These are phyloP conservation scores for Fusarium sp. DNA, from an alignment of 2,329 filamentous ascomycete species.

Conservation along the genomic window DNA sequence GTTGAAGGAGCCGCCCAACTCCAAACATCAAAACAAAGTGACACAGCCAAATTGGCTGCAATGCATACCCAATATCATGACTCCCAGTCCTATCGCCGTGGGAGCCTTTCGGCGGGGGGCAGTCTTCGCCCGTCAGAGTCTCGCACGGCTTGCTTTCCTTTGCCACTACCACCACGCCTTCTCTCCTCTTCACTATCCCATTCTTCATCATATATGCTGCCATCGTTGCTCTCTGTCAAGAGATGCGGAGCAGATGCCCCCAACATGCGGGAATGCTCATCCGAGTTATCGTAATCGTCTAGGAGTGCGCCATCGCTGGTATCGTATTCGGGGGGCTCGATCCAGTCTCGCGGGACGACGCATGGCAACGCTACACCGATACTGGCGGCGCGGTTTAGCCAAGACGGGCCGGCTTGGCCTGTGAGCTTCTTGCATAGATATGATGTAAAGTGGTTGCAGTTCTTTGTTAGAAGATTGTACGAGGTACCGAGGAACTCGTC, in stretches of 20 bases:
- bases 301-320: conserved; percentile 77
- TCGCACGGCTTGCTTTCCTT: conserved; percentile 58
- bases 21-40: conserved; percentile 38
- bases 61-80: background rate
- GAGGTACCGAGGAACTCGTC: conserved; percentile 79
- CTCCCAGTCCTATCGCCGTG: conserved; percentile 42
- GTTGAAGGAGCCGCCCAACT: conserved; percentile 32
- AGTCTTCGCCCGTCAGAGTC: conserved; percentile 65
- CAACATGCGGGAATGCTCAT: conserved; percentile 72
- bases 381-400: conserved; percentile 86
- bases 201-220: conserved; percentile 48
- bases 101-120: conserved; percentile 65
- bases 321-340: conserved; percentile 81
- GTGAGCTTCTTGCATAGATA: conserved; percentile 81
- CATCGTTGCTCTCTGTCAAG: conserved; percentile 43
- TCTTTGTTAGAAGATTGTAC: conserved; percentile 85
- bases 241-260: conserved; percentile 51
- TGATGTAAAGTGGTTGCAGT: conserved; percentile 91
- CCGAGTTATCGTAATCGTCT: conserved; percentile 63
- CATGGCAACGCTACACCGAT: conserved; percentile 86
- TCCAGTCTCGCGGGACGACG: conserved; percentile 85
- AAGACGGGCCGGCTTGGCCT: conserved; percentile 74
- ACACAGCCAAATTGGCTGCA: background rate
- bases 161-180: conserved; percentile 53
- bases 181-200: conserved; percentile 62